Base-by-base conservation (phyloP, 805 yeast species). In the Pichia kluyveri region DNA sequence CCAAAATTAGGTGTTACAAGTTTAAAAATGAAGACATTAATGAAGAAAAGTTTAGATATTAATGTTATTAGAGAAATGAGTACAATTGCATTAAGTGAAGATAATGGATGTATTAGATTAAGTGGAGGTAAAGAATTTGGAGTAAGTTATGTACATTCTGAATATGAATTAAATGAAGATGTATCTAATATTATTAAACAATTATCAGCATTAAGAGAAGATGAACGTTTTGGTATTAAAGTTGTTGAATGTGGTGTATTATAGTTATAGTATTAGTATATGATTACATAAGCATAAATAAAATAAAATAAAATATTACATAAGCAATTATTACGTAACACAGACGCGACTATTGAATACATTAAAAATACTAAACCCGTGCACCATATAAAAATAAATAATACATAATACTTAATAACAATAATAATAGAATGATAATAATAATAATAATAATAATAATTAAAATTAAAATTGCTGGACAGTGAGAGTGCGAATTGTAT, bases 91-190 rank as follows among this genome's bases (percentile, higher is more conserved):
- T 69, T 88, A 47, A 66, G 72, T 42, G 65, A 69, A 7, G 58
- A 60, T 48, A 65, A 65, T 12, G 93, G 86, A 63, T 69, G 85
- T 17, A 65, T 90, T 48, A 77, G 96, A 62, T 73, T 91, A 54
- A 79, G 91, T 28, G 97, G 97, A 42, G 96, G 96, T 43, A 64
- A 71, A 38, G 72, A 75, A 57, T 72, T 82, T 46, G 74, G 76
- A 51, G 90, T 96, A 57, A 79, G 87, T 56, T 93, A 95, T 93
- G 83, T 86, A 41, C 96, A 90, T 62, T 86, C 96, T 28, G 70
- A 76, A 40, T 81, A 71, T 67, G 82, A 82, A 64, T 67, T 91
- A 48, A 65, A 72, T 31, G 79, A 77, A 42, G 68, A 70, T 8
- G 71, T 54, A 31, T 54, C 57, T 10, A 70, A 72, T 47, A 75